Percentiles rank a stretch among this genome's conserved stretches.
Conservation (phyloP, 768 basidiomycete species). For the Naganishia randhawae region DNA sequence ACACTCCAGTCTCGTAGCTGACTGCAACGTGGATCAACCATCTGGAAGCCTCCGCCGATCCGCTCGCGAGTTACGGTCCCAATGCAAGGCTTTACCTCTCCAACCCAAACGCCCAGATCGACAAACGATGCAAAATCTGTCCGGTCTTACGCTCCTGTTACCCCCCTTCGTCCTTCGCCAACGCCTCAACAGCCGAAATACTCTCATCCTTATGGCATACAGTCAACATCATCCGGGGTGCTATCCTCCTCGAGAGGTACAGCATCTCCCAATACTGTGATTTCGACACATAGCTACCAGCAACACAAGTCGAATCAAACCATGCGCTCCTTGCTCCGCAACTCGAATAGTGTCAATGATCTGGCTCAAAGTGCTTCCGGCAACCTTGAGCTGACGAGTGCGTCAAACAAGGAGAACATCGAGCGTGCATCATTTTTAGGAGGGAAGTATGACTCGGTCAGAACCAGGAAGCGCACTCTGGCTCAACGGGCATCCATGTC, state of each 20-base stretch:
- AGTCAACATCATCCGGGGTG: constrained; percentile 11
- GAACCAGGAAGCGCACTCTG: constrained; percentile 3
- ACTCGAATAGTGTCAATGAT: constrained; percentile 13
- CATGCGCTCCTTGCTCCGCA: constrained; percentile 5
- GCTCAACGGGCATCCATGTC: constrained; percentile 19
- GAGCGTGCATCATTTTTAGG: neutral
- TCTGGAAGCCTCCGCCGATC: neutral
- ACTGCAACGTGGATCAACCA: neutral
- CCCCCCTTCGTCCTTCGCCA: constrained; percentile 1
- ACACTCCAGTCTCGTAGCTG: neutral
- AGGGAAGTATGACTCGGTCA: constrained; percentile 5
- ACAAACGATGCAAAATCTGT: neutral
- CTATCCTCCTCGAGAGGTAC: constrained; percentile 4
- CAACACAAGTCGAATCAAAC: constrained; percentile 13
- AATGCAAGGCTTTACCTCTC: neutral
- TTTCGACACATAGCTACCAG: constrained; percentile 13
- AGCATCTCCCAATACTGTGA: constrained; percentile 5
- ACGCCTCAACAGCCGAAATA: constrained; percentile 3
- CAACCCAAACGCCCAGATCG: neutral
- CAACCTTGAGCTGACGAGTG: neutral
- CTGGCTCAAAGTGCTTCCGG: neutral
- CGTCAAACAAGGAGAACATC: neutral
- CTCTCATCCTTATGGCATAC: constrained; percentile 17
- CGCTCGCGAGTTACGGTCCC: neutral
- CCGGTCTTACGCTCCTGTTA: neutral